Base-by-base conservation (phyloP, 495 filamentous ascomycete genomes). In the Aspergillus baeticus region DNA sequence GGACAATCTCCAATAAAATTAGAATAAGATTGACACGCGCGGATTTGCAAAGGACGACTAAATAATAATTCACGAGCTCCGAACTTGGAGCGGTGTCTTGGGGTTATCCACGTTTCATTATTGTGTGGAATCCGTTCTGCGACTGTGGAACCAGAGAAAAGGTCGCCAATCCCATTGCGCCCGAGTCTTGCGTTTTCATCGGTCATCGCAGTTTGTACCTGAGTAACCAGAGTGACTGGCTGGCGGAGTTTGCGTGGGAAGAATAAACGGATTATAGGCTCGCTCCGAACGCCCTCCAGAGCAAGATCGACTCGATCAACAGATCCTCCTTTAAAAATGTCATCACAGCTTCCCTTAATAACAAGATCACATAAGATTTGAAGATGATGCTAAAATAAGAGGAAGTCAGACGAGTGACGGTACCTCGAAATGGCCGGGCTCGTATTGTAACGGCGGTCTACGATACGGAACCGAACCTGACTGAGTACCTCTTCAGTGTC, bases 141-240 rank as follows among this genome's bases (percentile, higher is more conserved):
- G 49, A 35, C 18, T 49, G 54, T 57, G 54, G 54, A 50, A 57
- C 54, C 54, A 20, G 26, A 26, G 33, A 50, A 48, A 21, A 50
- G 54, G 31, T 43, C 54, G 18, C 36, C 34, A 50, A 49, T 37
- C 35, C 15, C 11, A 31, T 29, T 44, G 34, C 33, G 39, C 26
- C 51, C 23, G 17, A 46, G 10, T 29, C 53, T n/a, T 39, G 53
- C 35, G 23, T n/a, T 45, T 44, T 43, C 11, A 42, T 39, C 22
- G 50, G 50, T 33, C 23, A 37, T 52, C 29, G 43, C 10, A 41
- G 26, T 29, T 22, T 35, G 33, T 49, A 29, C 46, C 33, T 49
- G 46, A 37, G 46, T 36, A 22, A 49, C 33, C 31, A 23, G 46
- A 17, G 17, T 10, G 11, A 20, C 29, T 18, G 6, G 17, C 46